phyloP scores from a whole-genome alignment of 2,329 filamentous ascomycete species.

The Hypoxylon sp. region DNA sequence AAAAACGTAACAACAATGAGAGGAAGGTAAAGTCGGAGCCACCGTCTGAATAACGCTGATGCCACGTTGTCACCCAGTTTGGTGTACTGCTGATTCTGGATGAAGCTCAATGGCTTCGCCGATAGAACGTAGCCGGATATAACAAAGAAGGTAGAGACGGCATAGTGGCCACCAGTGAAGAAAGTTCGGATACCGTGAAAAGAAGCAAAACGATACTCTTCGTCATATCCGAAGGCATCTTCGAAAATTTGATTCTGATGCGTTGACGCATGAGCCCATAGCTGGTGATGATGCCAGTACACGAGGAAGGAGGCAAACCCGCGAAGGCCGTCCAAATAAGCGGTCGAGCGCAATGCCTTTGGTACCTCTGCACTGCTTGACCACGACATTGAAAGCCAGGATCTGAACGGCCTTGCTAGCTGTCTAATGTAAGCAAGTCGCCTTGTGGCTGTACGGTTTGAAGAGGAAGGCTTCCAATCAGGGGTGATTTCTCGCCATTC shows the following conservation, averaged over 20 bases:
- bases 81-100: constrained; percentile 58
- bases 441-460: constrained; percentile 12
- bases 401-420: constrained; percentile 9
- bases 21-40: constrained; percentile 63
- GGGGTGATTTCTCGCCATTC: constrained; percentile 53
- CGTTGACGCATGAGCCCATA: constrained; percentile 65
- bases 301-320: constrained; percentile 76
- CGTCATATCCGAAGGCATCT: constrained; percentile 64
- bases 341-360: constrained; percentile 61
- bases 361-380: constrained; percentile 31
- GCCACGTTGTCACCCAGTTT: constrained; percentile 60
- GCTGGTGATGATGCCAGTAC: constrained; percentile 71
- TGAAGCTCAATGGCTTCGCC: constrained; percentile 61
- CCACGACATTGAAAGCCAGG: constrained; percentile 28
- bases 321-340: constrained; percentile 74
- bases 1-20: constrained; percentile 67
- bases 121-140: constrained; percentile 70
- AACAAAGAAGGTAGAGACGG: constrained; percentile 69
- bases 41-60: constrained; percentile 63
- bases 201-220: constrained; percentile 61
- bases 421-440: neutral
- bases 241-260: constrained; percentile 60
- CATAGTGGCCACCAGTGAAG: constrained; percentile 72
- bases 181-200: constrained; percentile 71
- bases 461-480: constrained; percentile 49